Evolutionary conservation across 148 eudicot genomes (phyloP).

Genomic region (Vaccinium macrocarpon): DNA sequence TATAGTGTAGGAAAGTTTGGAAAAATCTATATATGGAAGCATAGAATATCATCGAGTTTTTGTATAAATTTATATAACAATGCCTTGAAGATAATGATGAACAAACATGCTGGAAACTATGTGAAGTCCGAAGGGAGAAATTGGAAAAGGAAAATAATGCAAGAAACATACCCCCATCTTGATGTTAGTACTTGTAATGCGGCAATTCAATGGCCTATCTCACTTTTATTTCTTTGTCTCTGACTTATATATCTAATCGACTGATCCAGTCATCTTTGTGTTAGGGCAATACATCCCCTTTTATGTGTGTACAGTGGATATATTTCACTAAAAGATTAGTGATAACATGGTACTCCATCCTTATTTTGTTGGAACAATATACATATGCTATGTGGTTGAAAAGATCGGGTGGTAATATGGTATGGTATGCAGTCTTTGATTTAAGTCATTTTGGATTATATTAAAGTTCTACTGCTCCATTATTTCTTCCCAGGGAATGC

Average conservation of each 20-base stretch:
- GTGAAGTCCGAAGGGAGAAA: neutral
- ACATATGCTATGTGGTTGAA: neutral
- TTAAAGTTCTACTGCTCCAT: neutral
- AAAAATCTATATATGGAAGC: neutral
- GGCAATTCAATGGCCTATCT: neutral
- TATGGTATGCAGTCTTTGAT: neutral
- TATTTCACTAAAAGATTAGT: neutral
- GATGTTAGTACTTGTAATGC: neutral
- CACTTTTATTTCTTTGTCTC: neutral
- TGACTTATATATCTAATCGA: neutral
- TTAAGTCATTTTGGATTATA: neutral
- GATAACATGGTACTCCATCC: neutral
- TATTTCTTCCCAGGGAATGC: conserved; percentile 58
- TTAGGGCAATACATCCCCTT: neutral
- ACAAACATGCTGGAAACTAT: neutral
- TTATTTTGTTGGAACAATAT: neutral
- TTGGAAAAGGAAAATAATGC: neutral
- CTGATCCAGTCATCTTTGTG: neutral
- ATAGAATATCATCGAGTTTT: neutral
- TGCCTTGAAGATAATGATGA: neutral
- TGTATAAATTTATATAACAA: neutral
- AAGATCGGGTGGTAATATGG: neutral
- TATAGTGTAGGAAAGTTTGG: neutral
- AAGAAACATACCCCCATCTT: neutral
- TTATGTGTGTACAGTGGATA: neutral